Evolutionary conservation across 2,329 filamentous ascomycete species (phyloP), one percentile per base, ranked within the genome.

Genomic region (Bipolaris cookei): DNA sequence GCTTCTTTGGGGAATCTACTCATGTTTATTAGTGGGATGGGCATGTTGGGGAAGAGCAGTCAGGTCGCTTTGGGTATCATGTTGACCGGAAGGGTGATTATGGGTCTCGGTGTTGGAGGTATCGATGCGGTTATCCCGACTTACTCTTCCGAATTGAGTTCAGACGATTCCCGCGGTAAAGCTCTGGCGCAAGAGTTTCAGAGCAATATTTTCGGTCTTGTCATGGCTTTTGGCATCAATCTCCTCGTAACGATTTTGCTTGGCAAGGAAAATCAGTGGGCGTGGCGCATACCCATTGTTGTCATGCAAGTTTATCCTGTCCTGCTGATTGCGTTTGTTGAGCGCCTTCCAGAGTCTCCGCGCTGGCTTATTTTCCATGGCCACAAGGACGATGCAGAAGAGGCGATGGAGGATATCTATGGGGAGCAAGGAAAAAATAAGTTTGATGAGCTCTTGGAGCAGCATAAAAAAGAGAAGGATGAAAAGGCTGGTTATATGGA

Each of bases 151-250:
- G 85, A 88, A 65, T 75, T 88, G 30, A 78, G 80, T 2, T 80
- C 80, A n/a, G 85, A 87, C 64, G 82, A 81, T 46, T 79, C 82
- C 2, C 75, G 85, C 42, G 85, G 86, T 5, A 82, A 82, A 62
- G 84, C 85, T 1, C 70, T 88, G 41, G 84, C 84, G 1, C 83
- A 88, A 65, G 85, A 88, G 63, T 88, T 88, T 64, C 85, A 88
- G 68, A 83, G 81, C 70, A 88, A 88, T 62, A 87, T 88, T 60
- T 84, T 87, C 54, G 84, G 86, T 0, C 71, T 88, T 2, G 79
- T 86, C 56, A 81, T 86, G 80, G 85, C 85, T 0, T 88, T 87
- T 68, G 81, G 77, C 0, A 82, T 87, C 69, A 88, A 88, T 62
- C 74, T 87, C 1, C 78, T 74, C 1, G 78, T 85, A 2, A 87